phyloP scores from a whole-genome alignment of 1,284 basidiomycete species.

The Vanrija sp. region DNA sequence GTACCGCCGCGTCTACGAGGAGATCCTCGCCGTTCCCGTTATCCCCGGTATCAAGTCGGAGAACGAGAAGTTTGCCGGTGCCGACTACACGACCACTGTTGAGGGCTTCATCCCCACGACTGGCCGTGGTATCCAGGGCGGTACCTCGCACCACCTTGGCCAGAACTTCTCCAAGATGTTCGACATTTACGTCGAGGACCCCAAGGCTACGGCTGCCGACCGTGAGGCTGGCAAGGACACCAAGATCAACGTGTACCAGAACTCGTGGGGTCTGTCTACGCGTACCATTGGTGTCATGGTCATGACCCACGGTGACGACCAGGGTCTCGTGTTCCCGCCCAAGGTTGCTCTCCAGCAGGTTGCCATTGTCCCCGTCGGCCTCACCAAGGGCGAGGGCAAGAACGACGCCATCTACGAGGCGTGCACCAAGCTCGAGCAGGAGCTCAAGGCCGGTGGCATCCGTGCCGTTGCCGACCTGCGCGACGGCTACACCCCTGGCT shows the following conservation, averaged over 20 bases:
- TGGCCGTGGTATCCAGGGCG: conserved; percentile 95
- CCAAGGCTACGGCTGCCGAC: conserved; percentile 45
- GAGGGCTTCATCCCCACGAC: conserved; percentile 98
- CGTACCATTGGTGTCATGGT: conserved; percentile 97
- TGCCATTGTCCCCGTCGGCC: conserved; percentile 87
- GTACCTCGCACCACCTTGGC: conserved; percentile 95
- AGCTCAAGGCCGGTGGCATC: conserved; percentile 67
- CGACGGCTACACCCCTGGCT: conserved; percentile 95
- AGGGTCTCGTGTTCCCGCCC: conserved; percentile 92
- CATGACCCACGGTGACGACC: conserved; percentile 98
- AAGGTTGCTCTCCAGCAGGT: conserved; percentile 90
- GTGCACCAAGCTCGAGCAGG: conserved; percentile 69
- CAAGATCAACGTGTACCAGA: conserved; percentile 83
- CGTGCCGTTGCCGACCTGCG: conserved; percentile 86
- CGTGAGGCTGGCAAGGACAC: conserved; percentile 51
- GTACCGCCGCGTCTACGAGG: conserved; percentile 94
- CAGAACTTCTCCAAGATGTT: conserved; percentile 99
- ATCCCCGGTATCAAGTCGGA: conserved; percentile 96
- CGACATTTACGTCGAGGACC: conserved; percentile 94
- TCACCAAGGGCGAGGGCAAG: conserved; percentile 56
- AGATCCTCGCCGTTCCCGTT: conserved; percentile 94
- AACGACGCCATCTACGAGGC: conserved; percentile 71
- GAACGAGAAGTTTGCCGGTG: conserved; percentile 99
- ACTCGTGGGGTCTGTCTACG: conserved; percentile 98
- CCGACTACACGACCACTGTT: conserved; percentile 94